Evolutionary conservation across 75 land plant genomes (phyloP).

Genomic region (Adiantum capillusveneris): DNA sequence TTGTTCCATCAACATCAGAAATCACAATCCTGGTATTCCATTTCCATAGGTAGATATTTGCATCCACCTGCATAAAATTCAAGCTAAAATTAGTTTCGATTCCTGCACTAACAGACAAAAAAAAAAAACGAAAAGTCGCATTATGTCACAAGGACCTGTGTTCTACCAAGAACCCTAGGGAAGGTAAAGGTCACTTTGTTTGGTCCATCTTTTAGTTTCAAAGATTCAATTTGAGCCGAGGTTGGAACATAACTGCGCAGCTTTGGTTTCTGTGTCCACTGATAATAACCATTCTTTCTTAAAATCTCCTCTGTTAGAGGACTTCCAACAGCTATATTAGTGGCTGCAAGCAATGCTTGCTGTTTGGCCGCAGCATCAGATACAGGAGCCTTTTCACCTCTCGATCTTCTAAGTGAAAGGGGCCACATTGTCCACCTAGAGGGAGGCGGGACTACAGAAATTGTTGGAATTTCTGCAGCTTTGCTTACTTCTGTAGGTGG

Average conservation of each 20-base stretch:
- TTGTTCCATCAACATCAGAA: constrained; percentile 99
- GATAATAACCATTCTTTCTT: constrained; percentile 12
- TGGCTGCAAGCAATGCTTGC: constrained; percentile 17
- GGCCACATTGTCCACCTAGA: constrained; percentile 75
- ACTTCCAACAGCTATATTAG: constrained; percentile 20
- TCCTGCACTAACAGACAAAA: too few species aligned
- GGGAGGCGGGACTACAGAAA: constrained; percentile 12
- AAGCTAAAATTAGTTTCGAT: too few species aligned
- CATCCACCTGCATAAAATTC: constrained; percentile 98
- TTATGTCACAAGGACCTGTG: constrained; percentile 52
- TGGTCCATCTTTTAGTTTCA: constrained; percentile 76
- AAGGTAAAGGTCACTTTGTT: constrained; percentile 82
- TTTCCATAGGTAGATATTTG: constrained; percentile 95
- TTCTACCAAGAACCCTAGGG: constrained; percentile 79
- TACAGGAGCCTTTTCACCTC: constrained; percentile 19
- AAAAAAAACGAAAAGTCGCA: too few species aligned
- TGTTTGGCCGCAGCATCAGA: not conserved
- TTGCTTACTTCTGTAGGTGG: too few species aligned
- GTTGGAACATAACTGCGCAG: constrained; percentile 50
- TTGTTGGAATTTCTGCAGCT: constrained; percentile 7
- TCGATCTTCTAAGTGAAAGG: constrained; percentile 30
- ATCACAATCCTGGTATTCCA: constrained; percentile 92
- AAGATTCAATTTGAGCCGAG: constrained; percentile 76
- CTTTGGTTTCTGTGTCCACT: constrained; percentile 7
- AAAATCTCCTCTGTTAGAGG: constrained; percentile 10